Evolutionary conservation across 2,329 filamentous ascomycete species (phyloP), one percentile per base, ranked within the genome.

Genomic region (Amphichorda felina): DNA sequence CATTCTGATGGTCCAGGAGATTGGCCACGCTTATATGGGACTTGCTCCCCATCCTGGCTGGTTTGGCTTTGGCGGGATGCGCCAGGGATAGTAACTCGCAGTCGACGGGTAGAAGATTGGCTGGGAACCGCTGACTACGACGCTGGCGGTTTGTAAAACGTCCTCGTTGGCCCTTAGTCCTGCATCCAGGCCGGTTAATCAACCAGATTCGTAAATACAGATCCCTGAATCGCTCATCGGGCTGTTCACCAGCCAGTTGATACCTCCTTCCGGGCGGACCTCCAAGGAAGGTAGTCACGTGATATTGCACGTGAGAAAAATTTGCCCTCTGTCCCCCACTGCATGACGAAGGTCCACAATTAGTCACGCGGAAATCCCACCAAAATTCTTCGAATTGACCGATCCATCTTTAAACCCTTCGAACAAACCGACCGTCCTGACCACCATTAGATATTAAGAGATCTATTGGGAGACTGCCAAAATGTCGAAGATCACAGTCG

Each of bases 401-500:
- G 13, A 19, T 22, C 30, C n/a, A 27, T 41, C 40, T 38, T 39
- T 42, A 42, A 49, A 50, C 41, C 38, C 35, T 35, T 39, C 38
- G 38, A 41, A 33, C 36, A 36, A 24, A 49, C 48, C 44, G 48
- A 45, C 38, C 48, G 50, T 54, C 54, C 57, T 44, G 56, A 59
- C 72, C 75, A 84, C 80, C 80, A 82, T 75, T 82, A 82, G 77
- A 79, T 74, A 50, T 32, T 13, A 17, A 18, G 18, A 45, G 45
- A 51, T 81, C 78, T 83, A 82, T 72, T 83, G 82, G 81, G 84
- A 87, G 82, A 87, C 82, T 82, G 79, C 75, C 73, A 79, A 66
- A 50, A 85, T 87, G 82, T 87, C 82, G 53, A 88, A 88, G 69
- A 86, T 86, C 70, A 83, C 81, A 78, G 76, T 78, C 71, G 72